These are phyloP conservation scores for Penicillium lagena DNA, from an alignment of 495 filamentous ascomycete species.

Conservation along the genomic window DNA sequence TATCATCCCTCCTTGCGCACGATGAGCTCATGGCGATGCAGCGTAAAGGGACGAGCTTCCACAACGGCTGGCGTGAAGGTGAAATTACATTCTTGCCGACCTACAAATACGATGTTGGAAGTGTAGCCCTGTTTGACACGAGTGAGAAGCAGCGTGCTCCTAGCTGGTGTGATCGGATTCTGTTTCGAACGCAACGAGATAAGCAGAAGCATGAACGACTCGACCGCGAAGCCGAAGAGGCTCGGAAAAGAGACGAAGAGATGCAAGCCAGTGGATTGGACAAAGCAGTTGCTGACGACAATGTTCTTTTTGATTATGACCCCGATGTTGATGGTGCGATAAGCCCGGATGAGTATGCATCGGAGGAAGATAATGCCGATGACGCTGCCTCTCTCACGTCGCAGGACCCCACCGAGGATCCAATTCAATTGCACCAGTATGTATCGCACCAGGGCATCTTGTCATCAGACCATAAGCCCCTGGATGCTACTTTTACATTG, in stretches of 20 bases:
- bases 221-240: constrained; percentile 55
- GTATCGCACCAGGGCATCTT: constrained; percentile 79
- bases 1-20: constrained; percentile 79
- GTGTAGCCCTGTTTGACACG: constrained; percentile 84
- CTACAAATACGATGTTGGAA: constrained; percentile 96
- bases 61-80: constrained; percentile 90
- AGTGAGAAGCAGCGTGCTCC: constrained; percentile 89
- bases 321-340: constrained; percentile 54
- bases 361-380: constrained; percentile 18
- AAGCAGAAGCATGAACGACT: constrained; percentile 64
- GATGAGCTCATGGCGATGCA: constrained; percentile 81
- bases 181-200: constrained; percentile 72
- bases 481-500: constrained; percentile 72
- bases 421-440: constrained; percentile 68
- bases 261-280: constrained; percentile 77
- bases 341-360: constrained; percentile 58
- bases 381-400: constrained; percentile 12
- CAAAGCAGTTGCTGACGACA: constrained; percentile 68
- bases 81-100: constrained; percentile 84
- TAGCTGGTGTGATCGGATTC: constrained; percentile 97
- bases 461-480: constrained; percentile 94
- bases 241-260: constrained; percentile 69
- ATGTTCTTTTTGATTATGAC: constrained; percentile 85
- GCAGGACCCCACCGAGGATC: constrained; percentile 21
- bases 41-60: constrained; percentile 66